Base-by-base conservation (phyloP, 2,329 filamentous ascomycete genomes). In the Xenoacremonium recifei region DNA sequence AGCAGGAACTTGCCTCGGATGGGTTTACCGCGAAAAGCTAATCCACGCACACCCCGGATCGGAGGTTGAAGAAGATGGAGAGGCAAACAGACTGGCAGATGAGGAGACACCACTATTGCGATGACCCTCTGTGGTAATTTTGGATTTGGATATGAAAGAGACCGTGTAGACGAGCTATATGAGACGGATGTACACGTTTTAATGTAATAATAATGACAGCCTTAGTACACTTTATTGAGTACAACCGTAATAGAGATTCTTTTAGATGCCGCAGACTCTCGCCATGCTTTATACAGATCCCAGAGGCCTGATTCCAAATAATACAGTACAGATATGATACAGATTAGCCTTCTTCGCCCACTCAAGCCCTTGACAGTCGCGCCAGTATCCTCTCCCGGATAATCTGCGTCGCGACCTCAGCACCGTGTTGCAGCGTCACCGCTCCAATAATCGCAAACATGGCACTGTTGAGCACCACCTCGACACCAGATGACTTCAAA, bases 361-460 rank as follows among this genome's bases (percentile, higher is more conserved):
- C 19, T 40, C 46, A 40, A 53, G 48, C 47, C 37, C 55, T 52
- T 13, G 50, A 44, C 44, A 67, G 41, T 39, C 58, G 58, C 19
- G 60, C 47, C 58, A 96, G 67, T 64, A 96, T 84, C 65, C 84
- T 82, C 54, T 96, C 87, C 60, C 82, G 80, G 35, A 88, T 82
- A 39, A 95, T 68, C 63, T 80, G 77, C 50, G 83, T 85, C 44
- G 92, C 90, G 41, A 87, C 79, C 33, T 84, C 82, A 27, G 85
- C 87, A 35, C 93, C 93, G 54, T 87, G 83, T 65, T 96, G 89
- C 59, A 99, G 71, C n/a, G 89, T 84, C 39, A 99, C 68, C 10
- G 93, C 93, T 17, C 93, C 93, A 33, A 97, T 71, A 41, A 99
- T 85, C 34, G 91, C 89, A 62, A 90, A 89, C 41, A 99, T 58